Conservation (phyloP, 2,329 filamentous ascomycete species). For the Ophiosphaerella narmari region DNA sequence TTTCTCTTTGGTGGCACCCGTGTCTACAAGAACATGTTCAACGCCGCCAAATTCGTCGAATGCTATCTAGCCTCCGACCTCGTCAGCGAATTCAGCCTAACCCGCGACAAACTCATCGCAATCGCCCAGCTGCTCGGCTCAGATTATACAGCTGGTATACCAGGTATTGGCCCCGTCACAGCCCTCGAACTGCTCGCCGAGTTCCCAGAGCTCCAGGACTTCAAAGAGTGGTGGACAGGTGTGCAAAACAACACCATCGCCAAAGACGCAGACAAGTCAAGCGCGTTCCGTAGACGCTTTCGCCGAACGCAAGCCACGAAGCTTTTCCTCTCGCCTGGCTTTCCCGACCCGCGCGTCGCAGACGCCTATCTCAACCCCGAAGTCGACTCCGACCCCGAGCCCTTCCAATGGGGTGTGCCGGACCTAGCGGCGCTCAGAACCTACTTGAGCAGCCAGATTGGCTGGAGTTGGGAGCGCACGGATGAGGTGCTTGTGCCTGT, state of each 20-base stretch:
- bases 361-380: constrained; percentile 85
- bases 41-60: constrained; percentile 95
- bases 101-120: constrained; percentile 83
- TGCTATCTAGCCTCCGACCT: constrained; percentile 86
- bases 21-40: constrained; percentile 99
- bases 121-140: constrained; percentile 90
- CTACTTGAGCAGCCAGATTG: constrained; percentile 90
- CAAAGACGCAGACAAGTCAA: constrained; percentile 60
- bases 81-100: constrained; percentile 85
- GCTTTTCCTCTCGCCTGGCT: constrained; percentile 79
- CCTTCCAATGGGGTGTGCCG: constrained; percentile 94
- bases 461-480: constrained; percentile 88
- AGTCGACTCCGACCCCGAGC: constrained; percentile 76
- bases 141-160: constrained; percentile 92
- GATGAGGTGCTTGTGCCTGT: constrained; percentile 96
- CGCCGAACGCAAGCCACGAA: constrained; percentile 78
- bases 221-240: constrained; percentile 84
- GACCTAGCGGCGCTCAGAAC: constrained; percentile 82
- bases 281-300: constrained; percentile 82
- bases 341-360: constrained; percentile 78
- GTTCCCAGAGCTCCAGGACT: constrained; percentile 75
- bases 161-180: constrained; percentile 90
- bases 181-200: constrained; percentile 93
- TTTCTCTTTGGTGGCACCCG: constrained; percentile 96
- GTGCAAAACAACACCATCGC: constrained; percentile 72